These are phyloP conservation scores for Trametes cubensis DNA, from an alignment of 768 basidiomycete genomes.

Conservation along the genomic window DNA sequence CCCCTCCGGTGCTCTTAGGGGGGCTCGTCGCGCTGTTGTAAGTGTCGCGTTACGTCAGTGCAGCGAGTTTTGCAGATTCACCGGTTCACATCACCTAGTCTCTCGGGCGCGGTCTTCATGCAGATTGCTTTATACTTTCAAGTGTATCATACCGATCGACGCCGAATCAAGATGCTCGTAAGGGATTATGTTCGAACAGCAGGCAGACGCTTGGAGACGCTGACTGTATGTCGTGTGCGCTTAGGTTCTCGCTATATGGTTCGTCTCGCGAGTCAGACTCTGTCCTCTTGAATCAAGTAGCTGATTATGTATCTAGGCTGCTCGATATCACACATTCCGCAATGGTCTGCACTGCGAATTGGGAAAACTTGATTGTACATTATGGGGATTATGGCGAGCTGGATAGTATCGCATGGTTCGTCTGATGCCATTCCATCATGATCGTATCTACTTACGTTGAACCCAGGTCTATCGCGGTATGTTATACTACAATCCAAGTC, in stretches of 20 bases:
- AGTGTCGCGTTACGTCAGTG: neutral
- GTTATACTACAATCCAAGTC: neutral
- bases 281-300: neutral
- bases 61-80: neutral
- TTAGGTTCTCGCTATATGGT: neutral
- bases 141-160: conserved; percentile 20
- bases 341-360: conserved; percentile 23
- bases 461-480: conserved; percentile 5
- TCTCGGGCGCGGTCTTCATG: conserved; percentile 26
- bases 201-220: neutral
- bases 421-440: neutral
- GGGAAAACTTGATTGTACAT: conserved; percentile 24
- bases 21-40: conserved; percentile 17
- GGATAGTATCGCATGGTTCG: conserved; percentile 20
- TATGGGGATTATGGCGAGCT: conserved; percentile 18
- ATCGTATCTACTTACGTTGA: neutral
- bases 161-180: conserved; percentile 17
- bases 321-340: conserved; percentile 25
- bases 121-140: conserved; percentile 23
- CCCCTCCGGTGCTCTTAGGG: conserved; percentile 11
- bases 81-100: neutral
- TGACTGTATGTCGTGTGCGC: conserved; percentile 1
- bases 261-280: too few relatives aligned
- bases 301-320: neutral
- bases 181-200: neutral